A percentile compares a stretch with the other conserved stretches of the same genome.
Evolutionary conservation across 805 yeast genomes (phyloP).

Genomic region (Soucietia sequanensis): DNA sequence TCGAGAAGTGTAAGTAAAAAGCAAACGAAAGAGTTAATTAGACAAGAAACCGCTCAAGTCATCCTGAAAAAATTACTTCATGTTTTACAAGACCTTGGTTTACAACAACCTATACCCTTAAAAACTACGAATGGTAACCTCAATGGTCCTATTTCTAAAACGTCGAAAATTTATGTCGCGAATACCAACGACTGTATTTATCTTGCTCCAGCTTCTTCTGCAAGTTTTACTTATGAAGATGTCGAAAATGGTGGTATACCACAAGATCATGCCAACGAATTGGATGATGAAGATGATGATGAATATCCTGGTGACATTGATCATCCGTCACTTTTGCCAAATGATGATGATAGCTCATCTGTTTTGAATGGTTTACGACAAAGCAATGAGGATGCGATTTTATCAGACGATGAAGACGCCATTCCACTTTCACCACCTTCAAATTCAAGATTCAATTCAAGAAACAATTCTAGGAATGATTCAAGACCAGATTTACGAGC

Average conservation of each 20-base stretch:
- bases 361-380: background rate
- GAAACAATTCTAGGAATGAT: background rate
- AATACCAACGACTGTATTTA: constrained; percentile 40
- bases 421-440: constrained; percentile 3
- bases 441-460: background rate
- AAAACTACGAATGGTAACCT: constrained; percentile 23
- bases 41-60: constrained; percentile 37
- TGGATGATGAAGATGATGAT: constrained; percentile 9
- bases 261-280: constrained; percentile 2
- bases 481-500: constrained; percentile 1
- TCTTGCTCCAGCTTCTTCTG: constrained; percentile 37
- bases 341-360: too few species aligned
- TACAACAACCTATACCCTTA: constrained; percentile 39
- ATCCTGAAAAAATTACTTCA: constrained; percentile 31
- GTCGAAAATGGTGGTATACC: constrained; percentile 38
- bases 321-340: background rate
- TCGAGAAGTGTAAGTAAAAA: constrained; percentile 21
- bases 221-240: constrained; percentile 43
- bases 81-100: constrained; percentile 34
- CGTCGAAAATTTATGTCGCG: constrained; percentile 32
- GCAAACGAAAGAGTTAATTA: constrained; percentile 35
- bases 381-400: constrained; percentile 8
- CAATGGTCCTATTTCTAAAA: constrained; percentile 24
- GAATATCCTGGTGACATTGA: background rate
- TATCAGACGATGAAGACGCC: constrained; percentile 12